Conservation (phyloP, 139 green algal species). For the Picochlorum sp. region DNA sequence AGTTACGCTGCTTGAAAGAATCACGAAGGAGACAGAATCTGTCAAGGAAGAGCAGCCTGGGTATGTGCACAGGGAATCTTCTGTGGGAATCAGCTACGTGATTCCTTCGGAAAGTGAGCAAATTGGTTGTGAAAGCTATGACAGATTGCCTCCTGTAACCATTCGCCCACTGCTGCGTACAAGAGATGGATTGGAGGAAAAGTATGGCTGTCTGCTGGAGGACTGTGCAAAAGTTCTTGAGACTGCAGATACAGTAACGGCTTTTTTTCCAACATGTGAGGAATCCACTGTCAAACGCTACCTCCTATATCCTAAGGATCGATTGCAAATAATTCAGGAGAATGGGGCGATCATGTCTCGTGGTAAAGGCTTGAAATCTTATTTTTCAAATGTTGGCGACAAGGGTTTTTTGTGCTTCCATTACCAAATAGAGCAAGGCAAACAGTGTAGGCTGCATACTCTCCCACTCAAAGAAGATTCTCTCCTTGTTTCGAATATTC, state of each 20-base stretch:
- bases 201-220: not conserved
- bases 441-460: not conserved
- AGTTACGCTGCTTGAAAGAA: not conserved
- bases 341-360: constrained; percentile 1
- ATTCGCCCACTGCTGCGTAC: constrained; percentile 13
- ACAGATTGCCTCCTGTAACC: constrained; percentile 30
- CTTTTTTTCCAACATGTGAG: constrained; percentile 10
- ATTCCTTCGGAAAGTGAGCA: constrained; percentile 29
- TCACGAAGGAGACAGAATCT: not conserved
- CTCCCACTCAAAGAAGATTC: not conserved
- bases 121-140: not conserved
- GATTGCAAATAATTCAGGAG: constrained; percentile 9
- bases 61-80: not conserved
- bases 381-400: constrained; percentile 21
- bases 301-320: constrained; percentile 18
- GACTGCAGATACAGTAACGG: constrained; percentile 8
- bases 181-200: not conserved
- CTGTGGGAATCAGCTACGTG: constrained; percentile 35
- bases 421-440: constrained; percentile 7
- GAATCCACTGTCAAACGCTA: constrained; percentile 35
- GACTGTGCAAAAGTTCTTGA: not conserved
- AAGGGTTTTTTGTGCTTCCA: constrained; percentile 39
- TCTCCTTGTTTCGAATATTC: constrained; percentile 22
- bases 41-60: not conserved
- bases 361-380: constrained; percentile 1